phyloP scores from a whole-genome alignment of 1,284 basidiomycete species.

The Cutaneotrichosporon dermatis region DNA sequence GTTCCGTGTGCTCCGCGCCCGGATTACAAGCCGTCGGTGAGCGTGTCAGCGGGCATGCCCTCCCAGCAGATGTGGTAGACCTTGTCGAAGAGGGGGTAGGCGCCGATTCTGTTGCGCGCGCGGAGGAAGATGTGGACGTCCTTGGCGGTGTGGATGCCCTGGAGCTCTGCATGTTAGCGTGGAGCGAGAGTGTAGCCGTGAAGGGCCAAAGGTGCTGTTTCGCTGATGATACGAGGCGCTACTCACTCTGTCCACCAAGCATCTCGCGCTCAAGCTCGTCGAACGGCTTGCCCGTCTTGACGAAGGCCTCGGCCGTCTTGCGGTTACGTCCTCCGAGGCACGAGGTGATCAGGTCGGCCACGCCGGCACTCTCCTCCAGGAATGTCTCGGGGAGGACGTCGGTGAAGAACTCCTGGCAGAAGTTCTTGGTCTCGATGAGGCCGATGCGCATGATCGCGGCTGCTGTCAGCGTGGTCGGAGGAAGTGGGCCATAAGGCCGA shows the following conservation, averaged over 20 bases:
- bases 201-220: too few relatives aligned
- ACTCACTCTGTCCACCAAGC: conserved; percentile 55
- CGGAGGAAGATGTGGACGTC: conserved; percentile 55
- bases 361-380: conserved; percentile 53
- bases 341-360: conserved; percentile 59
- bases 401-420: conserved; percentile 56
- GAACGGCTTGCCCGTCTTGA: conserved; percentile 52
- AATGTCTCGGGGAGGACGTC: conserved; percentile 55
- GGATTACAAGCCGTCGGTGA: conserved; percentile 16
- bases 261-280: conserved; percentile 55
- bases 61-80: conserved; percentile 51
- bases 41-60: conserved; percentile 20
- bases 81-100: conserved; percentile 56
- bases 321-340: conserved; percentile 57
- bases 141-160: conserved; percentile 53
- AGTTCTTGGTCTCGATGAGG: conserved; percentile 52
- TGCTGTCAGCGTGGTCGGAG: conserved; percentile 12
- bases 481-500: background rate
- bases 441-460: conserved; percentile 58
- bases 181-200: conserved; percentile 5
- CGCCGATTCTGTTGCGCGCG: conserved; percentile 51
- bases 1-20: background rate
- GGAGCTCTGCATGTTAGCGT: conserved; percentile 44
- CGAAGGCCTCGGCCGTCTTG: conserved; percentile 53
- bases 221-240: too few relatives aligned